Conservation (phyloP, 2,329 filamentous ascomycete genomes). For the Penicillium sp. region DNA sequence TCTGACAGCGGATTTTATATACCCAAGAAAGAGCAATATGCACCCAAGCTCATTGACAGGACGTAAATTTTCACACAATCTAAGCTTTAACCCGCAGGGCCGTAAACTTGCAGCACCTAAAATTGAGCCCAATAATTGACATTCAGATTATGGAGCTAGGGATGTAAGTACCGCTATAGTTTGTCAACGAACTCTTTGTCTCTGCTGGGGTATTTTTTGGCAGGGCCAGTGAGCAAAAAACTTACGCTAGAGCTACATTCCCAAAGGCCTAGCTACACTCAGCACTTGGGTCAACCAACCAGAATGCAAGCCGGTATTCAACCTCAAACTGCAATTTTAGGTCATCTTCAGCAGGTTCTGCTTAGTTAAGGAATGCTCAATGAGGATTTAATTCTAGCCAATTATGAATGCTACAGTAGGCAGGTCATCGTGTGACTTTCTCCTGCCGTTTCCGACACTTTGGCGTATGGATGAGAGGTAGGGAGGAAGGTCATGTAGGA, state of each 20-base stretch:
- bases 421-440: background rate
- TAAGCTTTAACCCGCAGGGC: no score
- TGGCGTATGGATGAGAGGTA: background rate
- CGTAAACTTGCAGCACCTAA: no score
- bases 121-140: no score
- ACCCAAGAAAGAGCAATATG: background rate
- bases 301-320: no score
- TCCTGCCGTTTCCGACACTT: background rate
- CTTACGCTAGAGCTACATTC: background rate
- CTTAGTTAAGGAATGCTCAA: background rate
- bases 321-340: background rate
- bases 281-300: background rate
- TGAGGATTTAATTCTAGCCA: background rate
- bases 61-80: no score
- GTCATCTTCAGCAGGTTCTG: background rate
- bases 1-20: background rate
- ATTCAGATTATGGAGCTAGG: no score
- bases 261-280: background rate
- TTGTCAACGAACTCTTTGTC: accelerated
- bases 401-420: background rate
- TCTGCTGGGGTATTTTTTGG: background rate
- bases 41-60: no score
- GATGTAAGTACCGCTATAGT: no score
- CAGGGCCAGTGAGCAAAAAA: background rate
- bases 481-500: background rate